Evolutionary conservation across 768 basidiomycete genomes (phyloP).

Genomic region (Rhodocollybia butyracea): DNA sequence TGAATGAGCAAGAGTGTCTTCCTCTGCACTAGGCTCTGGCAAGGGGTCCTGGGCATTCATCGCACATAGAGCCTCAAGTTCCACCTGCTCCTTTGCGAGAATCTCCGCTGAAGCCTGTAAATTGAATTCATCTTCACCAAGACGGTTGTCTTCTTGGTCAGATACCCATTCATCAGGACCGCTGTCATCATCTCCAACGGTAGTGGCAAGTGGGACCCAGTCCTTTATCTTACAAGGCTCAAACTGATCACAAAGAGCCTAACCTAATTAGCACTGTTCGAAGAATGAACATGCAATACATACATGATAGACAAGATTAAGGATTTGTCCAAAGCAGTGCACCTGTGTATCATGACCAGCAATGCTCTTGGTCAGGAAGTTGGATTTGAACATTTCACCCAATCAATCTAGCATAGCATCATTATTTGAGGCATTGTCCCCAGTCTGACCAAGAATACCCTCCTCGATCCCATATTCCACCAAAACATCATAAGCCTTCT

Average conservation of each 20-base stretch:
- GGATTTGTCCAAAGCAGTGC: not conserved
- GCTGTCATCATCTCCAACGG: not conserved
- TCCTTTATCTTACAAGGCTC: not conserved
- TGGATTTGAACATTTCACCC: not conserved
- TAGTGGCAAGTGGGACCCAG: not conserved
- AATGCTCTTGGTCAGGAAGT: not conserved
- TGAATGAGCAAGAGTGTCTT: not conserved
- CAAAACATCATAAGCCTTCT: not conserved
- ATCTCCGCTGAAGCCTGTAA: not conserved
- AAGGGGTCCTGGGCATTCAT: not conserved
- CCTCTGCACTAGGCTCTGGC: not conserved
- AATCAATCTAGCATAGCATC: not conserved
- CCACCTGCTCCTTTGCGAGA: not conserved
- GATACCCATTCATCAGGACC: not conserved
- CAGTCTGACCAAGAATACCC: not conserved
- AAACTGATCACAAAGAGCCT: not conserved
- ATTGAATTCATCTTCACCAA: not conserved
- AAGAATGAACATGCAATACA: too few relatives aligned
- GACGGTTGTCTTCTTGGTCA: not conserved
- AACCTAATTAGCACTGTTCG: not conserved
- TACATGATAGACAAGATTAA: not conserved
- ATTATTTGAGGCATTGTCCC: not conserved
- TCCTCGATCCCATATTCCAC: not conserved
- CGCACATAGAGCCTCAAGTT: not conserved
- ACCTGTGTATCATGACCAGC: not conserved